phyloP scores from a whole-genome alignment of 1,139 yeast genomes.

The Petasospora fabianii region DNA sequence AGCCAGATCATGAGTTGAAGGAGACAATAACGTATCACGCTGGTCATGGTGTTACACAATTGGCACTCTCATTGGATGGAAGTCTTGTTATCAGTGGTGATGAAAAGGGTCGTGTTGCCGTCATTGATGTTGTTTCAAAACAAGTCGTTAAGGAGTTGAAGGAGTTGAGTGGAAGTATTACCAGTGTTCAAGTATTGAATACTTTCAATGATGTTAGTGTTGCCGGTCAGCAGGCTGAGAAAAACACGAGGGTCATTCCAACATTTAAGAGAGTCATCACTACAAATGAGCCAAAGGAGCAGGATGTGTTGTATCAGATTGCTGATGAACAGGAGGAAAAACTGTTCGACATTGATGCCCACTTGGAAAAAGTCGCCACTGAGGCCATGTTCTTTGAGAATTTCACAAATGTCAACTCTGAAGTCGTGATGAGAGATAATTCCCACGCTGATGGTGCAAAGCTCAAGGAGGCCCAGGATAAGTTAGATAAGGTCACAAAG shows the following conservation, averaged over 20 bases:
- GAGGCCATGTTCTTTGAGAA: constrained; percentile 53
- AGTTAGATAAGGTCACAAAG: constrained; percentile 38
- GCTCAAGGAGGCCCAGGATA: constrained; percentile 29
- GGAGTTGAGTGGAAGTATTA: constrained; percentile 41
- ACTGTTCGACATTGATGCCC: constrained; percentile 34
- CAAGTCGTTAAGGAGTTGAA: constrained; percentile 70
- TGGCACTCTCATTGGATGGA: constrained; percentile 73
- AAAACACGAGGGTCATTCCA: constrained; percentile 38
- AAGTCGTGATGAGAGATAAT: constrained; percentile 29
- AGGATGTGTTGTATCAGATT: constrained; percentile 49
- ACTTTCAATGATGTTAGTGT: constrained; percentile 10
- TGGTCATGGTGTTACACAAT: constrained; percentile 41
- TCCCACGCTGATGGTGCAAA: constrained; percentile 27
- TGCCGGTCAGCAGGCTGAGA: constrained; percentile 17
- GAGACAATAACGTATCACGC: constrained; percentile 60
- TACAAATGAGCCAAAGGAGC: constrained; percentile 40
- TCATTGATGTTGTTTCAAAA: constrained; percentile 71
- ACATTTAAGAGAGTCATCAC: constrained; percentile 57
- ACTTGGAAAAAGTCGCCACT: constrained; percentile 44
- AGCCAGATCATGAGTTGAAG: constrained; percentile 46
- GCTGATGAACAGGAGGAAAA: constrained; percentile 26
- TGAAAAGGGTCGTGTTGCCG: constrained; percentile 56
- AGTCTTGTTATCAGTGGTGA: constrained; percentile 74
- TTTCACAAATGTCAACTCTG: constrained; percentile 37
- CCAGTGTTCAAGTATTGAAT: constrained; percentile 33